Evolutionary conservation across 176 grass and related monocot species (phyloP), one percentile per base, ranked within the genome.

Genomic region (Eleusine indica): DNA sequence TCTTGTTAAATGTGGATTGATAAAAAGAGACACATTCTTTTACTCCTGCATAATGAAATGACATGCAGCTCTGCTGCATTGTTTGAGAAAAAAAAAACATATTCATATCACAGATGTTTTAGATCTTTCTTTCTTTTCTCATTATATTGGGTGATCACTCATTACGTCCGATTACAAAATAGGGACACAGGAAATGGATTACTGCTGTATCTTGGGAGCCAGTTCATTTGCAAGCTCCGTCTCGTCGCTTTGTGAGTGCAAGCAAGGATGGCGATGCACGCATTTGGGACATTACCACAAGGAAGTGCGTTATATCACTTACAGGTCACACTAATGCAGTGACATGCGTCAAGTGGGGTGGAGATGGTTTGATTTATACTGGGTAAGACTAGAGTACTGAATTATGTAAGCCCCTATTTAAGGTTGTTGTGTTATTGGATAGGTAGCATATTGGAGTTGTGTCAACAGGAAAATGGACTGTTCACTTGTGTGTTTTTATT

Each of bases 141-240:
- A 12, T 69, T 21, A 19, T 41, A 9, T 77, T 30, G 6, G 44
- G n/a, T 67, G 73, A 5, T 83, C 41, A 75, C 53, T 64, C 47
- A 54, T 41, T 70, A 22, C 83, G 15, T 9, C 61, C 17, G 25
- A 62, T 75, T 66, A 57, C 65, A 40, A 84, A 75, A 78, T 29
- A 98, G 93, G 96, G 91, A 38, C 96, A 98, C 71, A 92, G 92
- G 84, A 98, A 98, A 77, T 98, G 93, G 93, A 98, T 98, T 82
- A 94, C 96, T 82, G 89, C 86, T 79, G 83, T 98, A 77, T 98
- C 96, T 77, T 98, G 96, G 91, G 96, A 98, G 74, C 91, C 96
- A 42, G 87, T 92, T 54, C 96, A 98, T 85, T 90, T 98, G 87
- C 93, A 91, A 91, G 78, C 91, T 89, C 93, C 96, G 29, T 94